These are phyloP conservation scores for Aspergillus sergii DNA, from an alignment of 2,329 filamentous ascomycete species.

Conservation along the genomic window DNA sequence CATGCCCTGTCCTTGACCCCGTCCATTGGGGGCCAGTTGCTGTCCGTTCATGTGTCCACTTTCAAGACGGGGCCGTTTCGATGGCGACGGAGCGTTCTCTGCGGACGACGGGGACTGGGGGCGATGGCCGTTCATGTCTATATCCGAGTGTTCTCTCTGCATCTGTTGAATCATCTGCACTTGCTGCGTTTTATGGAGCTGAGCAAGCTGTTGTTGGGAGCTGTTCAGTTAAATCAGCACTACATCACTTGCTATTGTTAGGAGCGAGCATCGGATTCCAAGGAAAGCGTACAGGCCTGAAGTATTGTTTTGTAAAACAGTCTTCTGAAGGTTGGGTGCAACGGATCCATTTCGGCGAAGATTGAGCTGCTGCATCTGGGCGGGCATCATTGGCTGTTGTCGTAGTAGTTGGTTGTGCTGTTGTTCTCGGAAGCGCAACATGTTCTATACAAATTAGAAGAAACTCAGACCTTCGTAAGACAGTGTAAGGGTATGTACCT, in stretches of 20 bases:
- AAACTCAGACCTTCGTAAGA: constrained; percentile 2
- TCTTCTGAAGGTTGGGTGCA: constrained; percentile 61
- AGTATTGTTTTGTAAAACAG: constrained; percentile 74
- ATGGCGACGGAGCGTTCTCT: constrained; percentile 89
- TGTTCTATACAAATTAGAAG: constrained; percentile 51
- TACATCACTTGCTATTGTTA: constrained; percentile 3
- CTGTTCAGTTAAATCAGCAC: constrained; percentile 44
- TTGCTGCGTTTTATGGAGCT: constrained; percentile 63
- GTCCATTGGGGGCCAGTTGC: constrained; percentile 76
- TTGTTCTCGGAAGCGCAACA: constrained; percentile 71
- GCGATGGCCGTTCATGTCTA: constrained; percentile 80
- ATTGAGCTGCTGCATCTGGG: constrained; percentile 59
- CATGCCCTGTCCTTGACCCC: constrained; percentile 69
- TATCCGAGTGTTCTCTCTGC: constrained; percentile 83
- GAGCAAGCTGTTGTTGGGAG: constrained; percentile 67
- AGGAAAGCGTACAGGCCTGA: constrained; percentile 40
- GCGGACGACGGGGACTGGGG: constrained; percentile 79
- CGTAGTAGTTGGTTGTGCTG: constrained; percentile 77
- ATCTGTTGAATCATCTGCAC: constrained; percentile 73
- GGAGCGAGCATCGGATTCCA: not conserved
- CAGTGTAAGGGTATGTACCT: constrained; percentile 57
- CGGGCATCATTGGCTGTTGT: constrained; percentile 64
- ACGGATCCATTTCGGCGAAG: constrained; percentile 57
- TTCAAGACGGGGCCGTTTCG: constrained; percentile 83
- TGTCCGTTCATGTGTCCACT: constrained; percentile 72